A percentile compares a stretch with the other conserved stretches of the same genome.
Evolutionary conservation across 2,329 filamentous ascomycete genomes (phyloP).

Genomic region (Monosporascus sp.): DNA sequence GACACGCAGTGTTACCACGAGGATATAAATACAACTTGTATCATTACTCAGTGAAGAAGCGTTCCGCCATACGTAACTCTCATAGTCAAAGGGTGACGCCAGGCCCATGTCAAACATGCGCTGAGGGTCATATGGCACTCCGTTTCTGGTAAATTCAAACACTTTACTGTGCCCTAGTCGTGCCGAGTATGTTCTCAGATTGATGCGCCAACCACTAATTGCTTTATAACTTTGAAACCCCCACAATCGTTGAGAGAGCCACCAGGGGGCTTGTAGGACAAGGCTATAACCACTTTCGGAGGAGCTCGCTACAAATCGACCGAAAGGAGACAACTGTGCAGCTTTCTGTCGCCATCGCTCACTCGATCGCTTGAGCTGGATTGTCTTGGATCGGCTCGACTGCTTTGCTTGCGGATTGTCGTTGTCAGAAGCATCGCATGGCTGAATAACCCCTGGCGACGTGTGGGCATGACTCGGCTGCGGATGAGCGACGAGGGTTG

Average conservation of each 20-base stretch:
- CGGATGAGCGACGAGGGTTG: not conserved
- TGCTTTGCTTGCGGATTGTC: not conserved
- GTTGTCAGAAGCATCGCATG: not conserved
- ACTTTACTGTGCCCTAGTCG: not conserved
- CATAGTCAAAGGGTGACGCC: constrained; percentile 12
- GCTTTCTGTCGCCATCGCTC: not conserved
- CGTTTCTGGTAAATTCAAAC: not conserved
- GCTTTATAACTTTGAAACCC: constrained; percentile 9
- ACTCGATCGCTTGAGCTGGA: not conserved
- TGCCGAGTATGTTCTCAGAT: constrained; percentile 4
- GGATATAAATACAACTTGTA: not conserved
- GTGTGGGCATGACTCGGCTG: not conserved
- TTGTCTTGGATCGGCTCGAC: not conserved
- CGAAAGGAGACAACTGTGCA: not conserved
- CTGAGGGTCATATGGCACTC: constrained; percentile 2
- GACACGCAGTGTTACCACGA: not conserved
- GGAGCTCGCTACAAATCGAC: not conserved
- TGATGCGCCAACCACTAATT: constrained; percentile 6
- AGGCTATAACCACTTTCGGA: not conserved
- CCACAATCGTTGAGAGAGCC: constrained; percentile 1
- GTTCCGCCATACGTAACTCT: not conserved
- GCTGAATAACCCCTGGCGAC: not conserved
- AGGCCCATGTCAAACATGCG: constrained; percentile 7
- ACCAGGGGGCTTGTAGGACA: not conserved
- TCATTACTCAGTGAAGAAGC: constrained; percentile 7